phyloP scores from a whole-genome alignment of 257 asterid species.

The Cynanchum wilfordii region DNA sequence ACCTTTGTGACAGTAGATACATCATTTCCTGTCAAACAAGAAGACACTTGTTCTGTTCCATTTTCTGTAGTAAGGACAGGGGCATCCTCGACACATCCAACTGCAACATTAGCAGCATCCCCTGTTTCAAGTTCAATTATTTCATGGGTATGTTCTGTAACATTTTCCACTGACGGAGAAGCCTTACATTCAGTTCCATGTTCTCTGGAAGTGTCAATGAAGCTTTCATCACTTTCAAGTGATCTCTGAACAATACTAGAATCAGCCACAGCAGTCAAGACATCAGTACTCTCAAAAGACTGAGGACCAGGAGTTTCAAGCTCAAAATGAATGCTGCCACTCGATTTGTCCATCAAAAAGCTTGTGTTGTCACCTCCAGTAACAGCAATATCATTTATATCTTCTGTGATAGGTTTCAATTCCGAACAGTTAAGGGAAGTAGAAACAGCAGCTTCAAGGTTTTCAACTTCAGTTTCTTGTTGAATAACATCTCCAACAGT shows the following conservation, averaged over 20 bases:
- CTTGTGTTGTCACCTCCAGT: neutral
- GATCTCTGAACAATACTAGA: neutral
- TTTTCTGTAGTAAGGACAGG: neutral
- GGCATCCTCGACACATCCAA: conserved; percentile 1
- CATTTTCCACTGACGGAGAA: neutral
- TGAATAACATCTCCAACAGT: neutral
- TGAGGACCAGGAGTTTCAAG: neutral
- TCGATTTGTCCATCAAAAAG: neutral
- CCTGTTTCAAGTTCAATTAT: conserved; percentile 4
- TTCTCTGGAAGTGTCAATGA: neutral
- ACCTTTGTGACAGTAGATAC: neutral
- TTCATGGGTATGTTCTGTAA: neutral
- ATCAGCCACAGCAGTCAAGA: neutral
- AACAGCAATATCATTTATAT: neutral
- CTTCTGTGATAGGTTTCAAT: too few relatives aligned
- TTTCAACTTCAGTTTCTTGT: neutral
- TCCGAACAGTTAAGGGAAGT: neutral
- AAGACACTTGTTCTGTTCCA: conserved; percentile 1
- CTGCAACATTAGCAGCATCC: neutral
- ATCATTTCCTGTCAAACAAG: neutral
- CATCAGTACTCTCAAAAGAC: neutral
- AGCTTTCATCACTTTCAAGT: conserved; percentile 1
- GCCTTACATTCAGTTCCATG: neutral
- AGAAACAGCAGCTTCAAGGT: conserved; percentile 3
- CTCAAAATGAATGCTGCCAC: neutral